Evolutionary conservation across 805 yeast genomes (phyloP).

Genomic region (Lipomyces sp.): DNA sequence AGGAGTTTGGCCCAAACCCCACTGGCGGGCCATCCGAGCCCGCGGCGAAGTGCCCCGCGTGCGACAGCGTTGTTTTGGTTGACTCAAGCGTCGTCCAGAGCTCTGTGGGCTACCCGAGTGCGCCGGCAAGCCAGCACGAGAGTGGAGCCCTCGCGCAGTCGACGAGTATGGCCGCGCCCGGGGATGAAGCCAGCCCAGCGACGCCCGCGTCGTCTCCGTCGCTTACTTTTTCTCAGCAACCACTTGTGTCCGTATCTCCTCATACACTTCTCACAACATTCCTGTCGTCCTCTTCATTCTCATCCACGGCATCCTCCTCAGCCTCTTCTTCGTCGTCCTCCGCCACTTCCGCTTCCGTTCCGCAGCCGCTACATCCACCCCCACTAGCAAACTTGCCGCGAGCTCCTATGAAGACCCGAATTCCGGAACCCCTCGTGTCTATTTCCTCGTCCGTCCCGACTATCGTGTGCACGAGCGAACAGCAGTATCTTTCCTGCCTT

Average conservation of each 20-base stretch:
- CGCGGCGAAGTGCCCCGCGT: background rate
- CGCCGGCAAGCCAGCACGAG: too few relatives aligned
- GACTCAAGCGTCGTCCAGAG: too few relatives aligned
- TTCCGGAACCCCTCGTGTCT: conserved; percentile 11
- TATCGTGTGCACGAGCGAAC: conserved; percentile 3
- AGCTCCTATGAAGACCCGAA: conserved; percentile 2
- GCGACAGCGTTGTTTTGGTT: background rate
- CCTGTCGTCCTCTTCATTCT: background rate
- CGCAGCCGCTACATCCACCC: background rate
- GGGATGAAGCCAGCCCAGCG: too few relatives aligned
- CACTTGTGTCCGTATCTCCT: background rate
- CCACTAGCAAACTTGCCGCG: conserved; percentile 2
- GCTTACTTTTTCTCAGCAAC: background rate
- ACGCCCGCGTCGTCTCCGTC: background rate
- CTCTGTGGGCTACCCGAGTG: too few relatives aligned
- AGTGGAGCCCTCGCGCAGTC: too few relatives aligned
- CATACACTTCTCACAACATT: background rate
- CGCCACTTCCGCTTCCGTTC: background rate
- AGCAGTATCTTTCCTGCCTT: conserved; percentile 15
- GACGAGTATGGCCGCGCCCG: too few relatives aligned
- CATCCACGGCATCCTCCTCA: background rate
- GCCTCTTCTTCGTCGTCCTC: background rate
- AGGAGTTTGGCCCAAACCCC: background rate
- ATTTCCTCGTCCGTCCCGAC: conserved; percentile 12
- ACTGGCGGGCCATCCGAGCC: background rate